Evolutionary conservation across 192 early-diverging fungal genomes (phyloP), one percentile per base, ranked within the genome.

Genomic region (Podila epigama): DNA sequence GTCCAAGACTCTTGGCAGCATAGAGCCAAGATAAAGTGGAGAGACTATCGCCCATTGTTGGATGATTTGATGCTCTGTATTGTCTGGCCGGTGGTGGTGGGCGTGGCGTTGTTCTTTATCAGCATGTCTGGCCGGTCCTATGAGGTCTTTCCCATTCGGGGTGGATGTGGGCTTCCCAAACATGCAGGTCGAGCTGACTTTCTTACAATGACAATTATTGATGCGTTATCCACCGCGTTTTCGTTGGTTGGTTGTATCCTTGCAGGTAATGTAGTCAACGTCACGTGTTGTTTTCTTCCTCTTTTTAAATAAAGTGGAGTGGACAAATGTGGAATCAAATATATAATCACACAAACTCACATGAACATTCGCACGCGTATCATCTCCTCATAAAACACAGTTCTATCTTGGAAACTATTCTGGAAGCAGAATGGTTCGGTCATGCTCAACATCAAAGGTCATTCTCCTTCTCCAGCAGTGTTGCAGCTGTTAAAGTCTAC

Each of bases 1-100:
- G 22, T 32, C 11, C 60, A 28, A 13, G 34, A 70, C 34, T 50
- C 60, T 27, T 70, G 59, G 68, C 37, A 18, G 18, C 37, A 57
- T 20, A 61, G 57, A 25, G 6, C 56, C 29, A 61, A 48, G 34
- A 18, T 22, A 48, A 48, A 48, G 44, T 18, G n/a, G 44, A 11
- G 25, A 20, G 9, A 48, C 44, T 22, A 48, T 20, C 44, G 44
- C 44, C n/a, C n/a, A 22, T 9, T 48, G 20, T 48, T 48, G 20
- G 44, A 48, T 8, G 44, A 48, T 5, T 18, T 48, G n/a, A 48
- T 8, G 7, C n/a, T 48, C 20, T 48, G 44, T 22, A 48, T 48
- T 48, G 2, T 48, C 20, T 48, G 44, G 44, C 44, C 44, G 11
- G n/a, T 48, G 7, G 18, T 48, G n/a, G 20, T 48, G 2, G n/a